A percentile compares a stretch with the other conserved stretches of the same genome.
These are phyloP conservation scores for Epichloe brachyelytri DNA, from an alignment of 2,329 filamentous ascomycete genomes.

Conservation along the genomic window DNA sequence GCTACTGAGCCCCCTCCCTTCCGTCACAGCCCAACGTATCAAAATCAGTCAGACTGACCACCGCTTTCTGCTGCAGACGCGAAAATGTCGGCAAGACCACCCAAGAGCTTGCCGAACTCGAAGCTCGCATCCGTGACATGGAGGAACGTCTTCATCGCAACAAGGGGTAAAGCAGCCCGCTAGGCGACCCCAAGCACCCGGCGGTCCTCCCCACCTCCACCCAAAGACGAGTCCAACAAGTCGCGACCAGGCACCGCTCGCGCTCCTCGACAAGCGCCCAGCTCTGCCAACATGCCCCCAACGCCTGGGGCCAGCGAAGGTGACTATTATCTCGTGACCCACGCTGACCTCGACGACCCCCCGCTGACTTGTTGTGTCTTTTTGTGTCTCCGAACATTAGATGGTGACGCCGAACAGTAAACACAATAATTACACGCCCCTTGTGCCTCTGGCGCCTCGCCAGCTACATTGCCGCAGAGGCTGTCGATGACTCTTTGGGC, in stretches of 20 bases:
- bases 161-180: conserved; percentile 9
- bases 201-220: conserved; percentile 6
- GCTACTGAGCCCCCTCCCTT: conserved; percentile 2
- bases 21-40: background rate
- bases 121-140: conserved; percentile 71
- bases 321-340: conserved; percentile 35
- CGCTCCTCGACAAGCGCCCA: conserved; percentile 37
- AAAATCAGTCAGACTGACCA: background rate
- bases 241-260: conserved; percentile 43
- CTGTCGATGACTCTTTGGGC: background rate
- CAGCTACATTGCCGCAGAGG: background rate
- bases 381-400: conserved; percentile 11
- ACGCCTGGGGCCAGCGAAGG: conserved; percentile 50
- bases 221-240: conserved; percentile 23
- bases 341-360: conserved; percentile 11
- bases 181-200: conserved; percentile 6
- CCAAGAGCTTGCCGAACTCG: conserved; percentile 73
- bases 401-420: conserved; percentile 25
- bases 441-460: background rate
- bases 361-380: background rate
- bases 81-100: conserved; percentile 56
- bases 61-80: conserved; percentile 2
- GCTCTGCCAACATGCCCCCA: conserved; percentile 44
- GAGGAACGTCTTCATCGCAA: conserved; percentile 56
- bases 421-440: background rate